phyloP scores from a whole-genome alignment of 495 filamentous ascomycete genomes.

The Copromyces sp. region DNA sequence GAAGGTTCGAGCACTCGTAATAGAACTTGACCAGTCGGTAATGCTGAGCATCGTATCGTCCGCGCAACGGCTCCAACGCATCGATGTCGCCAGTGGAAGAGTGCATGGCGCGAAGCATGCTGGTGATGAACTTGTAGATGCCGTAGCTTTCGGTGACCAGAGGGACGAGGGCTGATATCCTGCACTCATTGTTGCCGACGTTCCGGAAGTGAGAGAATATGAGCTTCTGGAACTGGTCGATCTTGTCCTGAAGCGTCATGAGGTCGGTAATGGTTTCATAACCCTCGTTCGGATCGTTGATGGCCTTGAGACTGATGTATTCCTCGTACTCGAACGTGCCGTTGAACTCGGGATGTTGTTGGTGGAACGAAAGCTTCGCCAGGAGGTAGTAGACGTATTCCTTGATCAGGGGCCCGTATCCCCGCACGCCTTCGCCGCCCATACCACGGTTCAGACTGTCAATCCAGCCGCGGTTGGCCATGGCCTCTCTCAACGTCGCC shows the following conservation, averaged over 20 bases:
- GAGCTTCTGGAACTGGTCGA: conserved; percentile 94
- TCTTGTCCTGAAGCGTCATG: conserved; percentile 95
- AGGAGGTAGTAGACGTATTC: conserved; percentile 94
- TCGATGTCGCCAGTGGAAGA: conserved; percentile 91
- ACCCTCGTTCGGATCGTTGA: conserved; percentile 98
- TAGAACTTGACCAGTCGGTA: conserved; percentile 95
- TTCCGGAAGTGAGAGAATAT: conserved; percentile 92
- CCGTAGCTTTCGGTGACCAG: conserved; percentile 97
- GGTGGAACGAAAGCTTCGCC: conserved; percentile 87
- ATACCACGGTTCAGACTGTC: conserved; percentile 84
- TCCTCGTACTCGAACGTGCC: conserved; percentile 99
- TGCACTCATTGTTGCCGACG: conserved; percentile 87
- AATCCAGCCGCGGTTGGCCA: conserved; percentile 80
- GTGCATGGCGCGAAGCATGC: conserved; percentile 95
- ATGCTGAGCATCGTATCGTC: conserved; percentile 88
- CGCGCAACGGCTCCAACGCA: conserved; percentile 79
- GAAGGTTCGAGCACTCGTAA: conserved; percentile 95
- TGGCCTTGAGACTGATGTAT: conserved; percentile 94
- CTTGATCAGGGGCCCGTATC: conserved; percentile 82
- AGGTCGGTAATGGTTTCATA: conserved; percentile 96
- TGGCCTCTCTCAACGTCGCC: conserved; percentile 74
- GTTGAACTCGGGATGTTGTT: conserved; percentile 96
- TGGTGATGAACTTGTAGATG: conserved; percentile 92
- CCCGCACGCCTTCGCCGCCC: conserved; percentile 75
- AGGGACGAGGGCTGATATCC: conserved; percentile 87